These are phyloP conservation scores for Canavalia gladiata DNA, from an alignment of 306 rosid genomes.

Conservation along the genomic window DNA sequence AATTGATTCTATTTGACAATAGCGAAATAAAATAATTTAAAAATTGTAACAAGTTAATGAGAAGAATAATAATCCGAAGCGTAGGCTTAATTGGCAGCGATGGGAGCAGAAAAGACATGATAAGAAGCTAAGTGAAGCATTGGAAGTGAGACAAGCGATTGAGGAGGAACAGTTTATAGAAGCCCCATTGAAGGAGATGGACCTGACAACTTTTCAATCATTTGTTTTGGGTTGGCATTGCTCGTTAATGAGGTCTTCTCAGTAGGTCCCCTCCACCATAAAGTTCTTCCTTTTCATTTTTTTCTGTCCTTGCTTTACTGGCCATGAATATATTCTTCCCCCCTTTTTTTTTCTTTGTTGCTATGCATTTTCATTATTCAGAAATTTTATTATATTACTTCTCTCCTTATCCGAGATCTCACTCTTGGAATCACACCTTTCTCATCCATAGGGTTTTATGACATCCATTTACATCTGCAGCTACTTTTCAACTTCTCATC, in stretches of 20 bases:
- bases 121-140: conserved; percentile 18
- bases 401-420: background rate
- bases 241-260: conserved; percentile 15
- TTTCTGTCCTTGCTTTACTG: conserved; percentile 21
- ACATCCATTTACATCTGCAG: too few species aligned
- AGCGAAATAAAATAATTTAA: too few species aligned
- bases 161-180: conserved; percentile 22
- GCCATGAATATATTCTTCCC: conserved; percentile 26
- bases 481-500: too few species aligned
- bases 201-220: conserved; percentile 49
- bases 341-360: conserved; percentile 6
- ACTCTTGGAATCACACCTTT: conserved; percentile 8
- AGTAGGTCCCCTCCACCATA: conserved; percentile 47
- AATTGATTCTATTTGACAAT: too few species aligned
- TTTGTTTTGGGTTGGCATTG: conserved; percentile 43
- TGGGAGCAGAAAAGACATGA: conserved; percentile 27
- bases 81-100: background rate
- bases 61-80: too few species aligned
- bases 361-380: background rate
- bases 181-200: conserved; percentile 41
- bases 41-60: too few species aligned
- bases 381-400: background rate
- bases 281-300: background rate
- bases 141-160: conserved; percentile 17
- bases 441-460: background rate